Percentiles rank a stretch among this genome's conserved stretches.
phyloP scores from a whole-genome alignment of 2,329 filamentous ascomycete genomes.

The Chrysoporthe austroafricana region DNA sequence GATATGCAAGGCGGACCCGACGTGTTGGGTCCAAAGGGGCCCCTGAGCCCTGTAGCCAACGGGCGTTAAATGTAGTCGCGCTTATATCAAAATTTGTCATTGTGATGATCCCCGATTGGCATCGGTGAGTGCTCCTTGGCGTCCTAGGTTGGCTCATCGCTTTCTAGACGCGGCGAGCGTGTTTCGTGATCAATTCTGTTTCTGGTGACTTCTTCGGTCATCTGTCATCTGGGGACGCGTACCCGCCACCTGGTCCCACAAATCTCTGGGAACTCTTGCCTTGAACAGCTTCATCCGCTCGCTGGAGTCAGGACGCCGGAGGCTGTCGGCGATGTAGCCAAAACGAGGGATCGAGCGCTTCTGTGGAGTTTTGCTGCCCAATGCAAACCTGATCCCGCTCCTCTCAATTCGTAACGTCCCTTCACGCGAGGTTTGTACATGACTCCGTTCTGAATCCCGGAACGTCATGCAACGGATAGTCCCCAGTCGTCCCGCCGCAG shows the following conservation, averaged over 20 bases:
- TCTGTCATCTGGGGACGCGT: neutral
- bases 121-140: neutral
- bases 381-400: neutral
- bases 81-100: neutral
- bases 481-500: neutral
- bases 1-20: slow-evolving; percentile 27
- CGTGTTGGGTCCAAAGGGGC: slow-evolving; percentile 7
- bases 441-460: neutral
- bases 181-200: neutral
- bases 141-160: neutral
- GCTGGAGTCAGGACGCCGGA: neutral
- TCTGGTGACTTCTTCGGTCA: neutral
- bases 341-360: neutral
- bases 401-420: neutral
- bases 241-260: neutral
- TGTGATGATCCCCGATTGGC: neutral
- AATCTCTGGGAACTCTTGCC: neutral
- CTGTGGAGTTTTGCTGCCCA: neutral
- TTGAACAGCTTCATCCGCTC: neutral
- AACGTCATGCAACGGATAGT: neutral
- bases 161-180: neutral
- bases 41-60: slow-evolving; percentile 13
- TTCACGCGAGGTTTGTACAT: neutral
- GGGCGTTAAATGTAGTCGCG: slow-evolving; percentile 18
- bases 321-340: neutral